Conservation (phyloP, 2,329 filamentous ascomycete species). For the Beauveria scarabaeidicola region DNA sequence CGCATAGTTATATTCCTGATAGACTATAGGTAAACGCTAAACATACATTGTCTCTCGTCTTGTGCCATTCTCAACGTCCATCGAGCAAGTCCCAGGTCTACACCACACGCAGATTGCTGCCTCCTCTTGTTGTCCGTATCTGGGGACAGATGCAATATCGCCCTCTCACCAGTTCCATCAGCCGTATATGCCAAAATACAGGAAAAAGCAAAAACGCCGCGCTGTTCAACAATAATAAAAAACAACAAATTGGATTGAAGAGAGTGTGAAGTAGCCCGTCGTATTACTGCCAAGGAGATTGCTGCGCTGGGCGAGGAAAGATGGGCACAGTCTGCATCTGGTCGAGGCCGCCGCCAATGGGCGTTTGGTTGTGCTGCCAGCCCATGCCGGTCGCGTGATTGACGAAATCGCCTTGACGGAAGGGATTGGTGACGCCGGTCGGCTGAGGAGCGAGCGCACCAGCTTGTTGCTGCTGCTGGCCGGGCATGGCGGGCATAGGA, state of each 20-base stretch:
- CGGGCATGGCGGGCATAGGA: neutral
- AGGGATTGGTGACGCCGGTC: conserved; percentile 89
- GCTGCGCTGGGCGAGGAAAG: conserved; percentile 70
- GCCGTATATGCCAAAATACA: conserved; percentile 12
- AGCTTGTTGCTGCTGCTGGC: conserved; percentile 28
- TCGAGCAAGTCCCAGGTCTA: neutral
- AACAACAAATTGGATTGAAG: conserved; percentile 2
- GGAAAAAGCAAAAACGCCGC: conserved; percentile 15
- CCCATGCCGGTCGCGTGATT: conserved; percentile 81
- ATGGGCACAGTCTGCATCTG: conserved; percentile 71
- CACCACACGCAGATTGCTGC: neutral
- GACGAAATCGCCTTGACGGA: conserved; percentile 82
- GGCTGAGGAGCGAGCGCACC: conserved; percentile 60
- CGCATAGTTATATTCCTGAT: neutral
- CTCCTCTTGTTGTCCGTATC: neutral
- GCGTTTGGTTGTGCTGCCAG: conserved; percentile 73
- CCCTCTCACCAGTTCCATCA: neutral
- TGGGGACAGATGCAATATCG: neutral
- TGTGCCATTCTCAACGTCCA: neutral
- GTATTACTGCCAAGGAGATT: conserved; percentile 53
- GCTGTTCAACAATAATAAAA: conserved; percentile 7
- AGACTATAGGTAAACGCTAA: neutral
- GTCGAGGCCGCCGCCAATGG: conserved; percentile 75
- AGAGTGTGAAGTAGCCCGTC: neutral
- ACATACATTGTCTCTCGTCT: neutral